These are phyloP conservation scores for Flaveria robusta DNA, from an alignment of 129 eudicot species.

Conservation along the genomic window DNA sequence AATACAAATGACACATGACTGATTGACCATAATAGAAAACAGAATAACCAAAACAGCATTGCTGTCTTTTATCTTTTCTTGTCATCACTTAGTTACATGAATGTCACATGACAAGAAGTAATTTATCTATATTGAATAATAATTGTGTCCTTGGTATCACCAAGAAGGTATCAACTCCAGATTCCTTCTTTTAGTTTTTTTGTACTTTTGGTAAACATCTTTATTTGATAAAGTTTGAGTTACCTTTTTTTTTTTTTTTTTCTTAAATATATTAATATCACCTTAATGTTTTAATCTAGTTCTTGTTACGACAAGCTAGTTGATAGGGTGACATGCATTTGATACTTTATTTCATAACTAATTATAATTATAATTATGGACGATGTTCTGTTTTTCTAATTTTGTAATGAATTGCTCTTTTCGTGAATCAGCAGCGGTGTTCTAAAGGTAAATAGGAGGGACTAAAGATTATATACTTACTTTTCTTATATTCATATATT, in stretches of 20 bases:
- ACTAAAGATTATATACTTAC: neutral
- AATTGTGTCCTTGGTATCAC: neutral
- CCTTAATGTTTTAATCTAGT: neutral
- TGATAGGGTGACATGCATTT: neutral
- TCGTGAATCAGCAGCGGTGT: neutral
- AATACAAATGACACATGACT: slow-evolving; percentile 1
- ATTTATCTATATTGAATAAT: neutral
- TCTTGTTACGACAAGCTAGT: neutral
- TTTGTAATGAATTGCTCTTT: neutral
- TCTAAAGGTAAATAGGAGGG: neutral
- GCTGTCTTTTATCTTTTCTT: neutral
- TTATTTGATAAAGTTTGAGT: neutral
- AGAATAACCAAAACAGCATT: neutral
- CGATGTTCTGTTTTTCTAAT: neutral
- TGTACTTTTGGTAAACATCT: neutral
- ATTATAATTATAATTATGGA: neutral
- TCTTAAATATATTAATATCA: neutral
- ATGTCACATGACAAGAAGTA: neutral
- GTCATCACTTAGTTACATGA: neutral
- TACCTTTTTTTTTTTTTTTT: neutral
- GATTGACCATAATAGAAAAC: neutral
- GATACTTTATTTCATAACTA: neutral
- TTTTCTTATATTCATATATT: neutral
- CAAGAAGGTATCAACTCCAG: neutral
- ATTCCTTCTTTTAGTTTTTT: neutral